Evolutionary conservation across 1,284 basidiomycete genomes (phyloP).

Genomic region (Baeospora myosura): DNA sequence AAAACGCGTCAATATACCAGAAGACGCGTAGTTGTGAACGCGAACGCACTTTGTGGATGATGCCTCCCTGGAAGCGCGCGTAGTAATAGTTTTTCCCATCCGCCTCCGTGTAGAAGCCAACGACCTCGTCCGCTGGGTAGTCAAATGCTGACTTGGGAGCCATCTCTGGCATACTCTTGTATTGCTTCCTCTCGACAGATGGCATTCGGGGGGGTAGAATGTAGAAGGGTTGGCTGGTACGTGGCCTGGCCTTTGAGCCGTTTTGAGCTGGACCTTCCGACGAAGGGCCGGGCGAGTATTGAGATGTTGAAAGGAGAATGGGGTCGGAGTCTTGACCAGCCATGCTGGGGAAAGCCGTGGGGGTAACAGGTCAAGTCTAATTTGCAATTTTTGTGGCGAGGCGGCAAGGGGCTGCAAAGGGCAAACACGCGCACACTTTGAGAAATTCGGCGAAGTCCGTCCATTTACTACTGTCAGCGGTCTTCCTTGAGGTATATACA

Average conservation of each 20-base stretch:
- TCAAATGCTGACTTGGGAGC: constrained; percentile 27
- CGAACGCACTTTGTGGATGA: constrained; percentile 49
- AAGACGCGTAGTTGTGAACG: constrained; percentile 13
- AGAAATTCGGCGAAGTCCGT: neutral
- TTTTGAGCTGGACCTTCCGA: neutral
- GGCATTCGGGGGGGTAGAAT: constrained; percentile 26
- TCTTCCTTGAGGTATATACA: neutral
- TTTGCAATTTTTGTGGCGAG: neutral
- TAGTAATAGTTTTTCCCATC: constrained; percentile 44
- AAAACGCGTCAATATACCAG: constrained; percentile 18
- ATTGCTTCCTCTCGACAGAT: constrained; percentile 31
- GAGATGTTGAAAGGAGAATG: neutral
- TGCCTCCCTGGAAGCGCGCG: constrained; percentile 49
- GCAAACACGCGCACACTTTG: neutral
- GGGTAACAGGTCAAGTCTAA: neutral
- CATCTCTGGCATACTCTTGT: constrained; percentile 28
- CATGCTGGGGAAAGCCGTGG: neutral
- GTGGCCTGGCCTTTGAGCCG: neutral
- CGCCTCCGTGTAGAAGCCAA: constrained; percentile 45
- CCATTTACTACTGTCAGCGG: neutral
- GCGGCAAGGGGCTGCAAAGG: neutral
- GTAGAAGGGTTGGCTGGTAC: constrained; percentile 11
- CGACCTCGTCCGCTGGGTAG: constrained; percentile 36
- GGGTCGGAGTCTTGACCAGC: neutral
- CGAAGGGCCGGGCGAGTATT: neutral